Conservation (phyloP, 1,284 basidiomycete species). For the Cutaneotrichosporon cyanovorans region DNA sequence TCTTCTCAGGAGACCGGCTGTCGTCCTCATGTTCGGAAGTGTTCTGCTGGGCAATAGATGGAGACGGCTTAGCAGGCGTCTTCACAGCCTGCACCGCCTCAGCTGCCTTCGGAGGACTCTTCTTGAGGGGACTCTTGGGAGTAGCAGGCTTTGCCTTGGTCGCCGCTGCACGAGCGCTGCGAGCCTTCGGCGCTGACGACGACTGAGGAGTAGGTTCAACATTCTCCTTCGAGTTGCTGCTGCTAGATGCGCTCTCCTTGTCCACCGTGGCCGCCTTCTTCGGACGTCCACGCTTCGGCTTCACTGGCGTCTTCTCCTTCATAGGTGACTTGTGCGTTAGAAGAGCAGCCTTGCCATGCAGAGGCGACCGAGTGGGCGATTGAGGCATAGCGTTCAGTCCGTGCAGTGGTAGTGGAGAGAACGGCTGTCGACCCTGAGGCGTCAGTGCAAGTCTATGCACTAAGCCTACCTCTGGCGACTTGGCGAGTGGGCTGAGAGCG, state of each 20-base stretch:
- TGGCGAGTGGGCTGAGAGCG: conserved; percentile 28
- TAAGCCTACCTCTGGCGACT: conserved; percentile 17
- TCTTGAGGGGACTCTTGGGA: conserved; percentile 1
- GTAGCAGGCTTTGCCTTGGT: background rate
- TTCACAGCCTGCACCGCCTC: background rate
- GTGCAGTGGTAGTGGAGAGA: conserved; percentile 34
- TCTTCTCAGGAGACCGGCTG: too few species aligned
- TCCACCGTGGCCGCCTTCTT: conserved; percentile 11
- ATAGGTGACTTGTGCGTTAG: background rate
- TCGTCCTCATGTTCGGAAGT: too few species aligned
- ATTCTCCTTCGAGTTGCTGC: too few species aligned
- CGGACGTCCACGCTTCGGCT: conserved; percentile 16
- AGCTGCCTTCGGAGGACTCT: background rate
- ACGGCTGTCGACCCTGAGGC: conserved; percentile 19
- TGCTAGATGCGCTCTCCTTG: background rate
- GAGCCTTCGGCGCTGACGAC: too few species aligned
- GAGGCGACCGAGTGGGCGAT: conserved; percentile 11
- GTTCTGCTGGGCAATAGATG: background rate
- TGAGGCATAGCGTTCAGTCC: conserved; percentile 20
- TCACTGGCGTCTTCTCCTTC: conserved; percentile 9
- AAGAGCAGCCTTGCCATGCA: conserved; percentile 4
- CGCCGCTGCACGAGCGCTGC: too few species aligned
- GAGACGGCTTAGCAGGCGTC: background rate
- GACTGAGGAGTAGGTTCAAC: too few species aligned
- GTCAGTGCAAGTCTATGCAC: background rate